Evolutionary conservation across 116 monocot genomes (phyloP).

Genomic region (Papilionanthe hybrid): DNA sequence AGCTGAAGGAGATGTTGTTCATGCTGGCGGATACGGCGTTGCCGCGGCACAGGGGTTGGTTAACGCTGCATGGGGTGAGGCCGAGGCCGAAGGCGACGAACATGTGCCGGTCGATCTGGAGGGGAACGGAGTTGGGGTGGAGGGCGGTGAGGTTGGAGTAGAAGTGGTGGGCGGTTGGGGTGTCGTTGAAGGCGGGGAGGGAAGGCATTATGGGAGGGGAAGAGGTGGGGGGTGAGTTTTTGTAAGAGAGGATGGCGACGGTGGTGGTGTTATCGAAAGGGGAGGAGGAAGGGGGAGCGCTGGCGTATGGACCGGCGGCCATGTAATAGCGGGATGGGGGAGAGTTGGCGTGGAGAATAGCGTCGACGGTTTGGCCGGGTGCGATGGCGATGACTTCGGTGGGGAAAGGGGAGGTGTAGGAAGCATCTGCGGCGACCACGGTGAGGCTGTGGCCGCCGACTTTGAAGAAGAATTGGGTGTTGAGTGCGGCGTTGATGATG

Average conservation of each 20-base stretch:
- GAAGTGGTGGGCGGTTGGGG: conserved; percentile 45
- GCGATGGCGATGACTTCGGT: conserved; percentile 45
- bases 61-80: conserved; percentile 27
- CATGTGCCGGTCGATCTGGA: conserved; percentile 53
- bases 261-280: conserved; percentile 46
- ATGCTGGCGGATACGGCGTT: conserved; percentile 36
- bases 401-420: conserved; percentile 41
- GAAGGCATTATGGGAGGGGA: conserved; percentile 28
- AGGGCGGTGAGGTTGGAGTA: conserved; percentile 39
- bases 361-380: conserved; percentile 60
- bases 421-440: conserved; percentile 50
- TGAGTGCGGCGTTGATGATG: conserved; percentile 63
- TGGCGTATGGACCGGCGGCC: conserved; percentile 36
- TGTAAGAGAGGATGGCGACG: conserved; percentile 42
- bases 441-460: conserved; percentile 45
- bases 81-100: conserved; percentile 49
- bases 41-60: conserved; percentile 21
- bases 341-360: conserved; percentile 35
- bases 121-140: conserved; percentile 24
- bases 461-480: conserved; percentile 54
- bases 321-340: conserved; percentile 36
- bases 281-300: background rate
- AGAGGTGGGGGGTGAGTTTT: background rate
- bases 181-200: conserved; percentile 56
- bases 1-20: conserved; percentile 66